Conservation (phyloP, 192 early-diverging fungal genomes). For the Phycomyces blakesleeanus region DNA sequence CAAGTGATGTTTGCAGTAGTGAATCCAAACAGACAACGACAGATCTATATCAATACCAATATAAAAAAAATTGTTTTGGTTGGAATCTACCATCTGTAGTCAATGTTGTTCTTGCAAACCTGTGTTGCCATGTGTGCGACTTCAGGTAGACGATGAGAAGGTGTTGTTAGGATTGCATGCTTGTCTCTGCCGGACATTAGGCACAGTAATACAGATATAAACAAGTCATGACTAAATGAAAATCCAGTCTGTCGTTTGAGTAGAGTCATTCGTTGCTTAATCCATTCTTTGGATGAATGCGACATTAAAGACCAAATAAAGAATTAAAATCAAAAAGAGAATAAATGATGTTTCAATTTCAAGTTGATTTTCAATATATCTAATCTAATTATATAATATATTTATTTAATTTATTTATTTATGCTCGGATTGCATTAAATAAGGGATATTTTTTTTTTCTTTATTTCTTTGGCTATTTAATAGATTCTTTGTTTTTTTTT, state of each 20-base stretch:
- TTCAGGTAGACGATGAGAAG: constrained; percentile 36
- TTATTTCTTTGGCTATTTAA: no score
- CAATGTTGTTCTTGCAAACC: constrained; percentile 28
- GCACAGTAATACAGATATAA: constrained; percentile 54
- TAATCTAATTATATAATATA: no score
- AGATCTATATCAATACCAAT: constrained; percentile 27
- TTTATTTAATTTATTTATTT: no score
- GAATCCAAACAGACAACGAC: constrained; percentile 41
- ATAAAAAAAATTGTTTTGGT: not conserved
- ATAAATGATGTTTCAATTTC: not conserved
- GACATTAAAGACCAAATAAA: constrained; percentile 3
- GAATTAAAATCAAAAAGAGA: not conserved
- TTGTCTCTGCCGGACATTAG: constrained; percentile 43
- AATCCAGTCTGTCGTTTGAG: constrained; percentile 39
- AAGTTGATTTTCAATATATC: no score
- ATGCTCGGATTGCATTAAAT: no score
- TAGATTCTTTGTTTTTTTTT: no score
- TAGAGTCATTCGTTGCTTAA: constrained; percentile 40
- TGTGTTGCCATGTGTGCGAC: constrained; percentile 45
- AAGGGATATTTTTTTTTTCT: no score
- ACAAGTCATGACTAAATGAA: constrained; percentile 49
- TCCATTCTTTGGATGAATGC: constrained; percentile 37
- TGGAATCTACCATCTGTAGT: not conserved
- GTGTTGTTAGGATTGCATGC: constrained; percentile 45
- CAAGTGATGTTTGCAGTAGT: constrained; percentile 43